Evolutionary conservation across 2,329 filamentous ascomycete genomes (phyloP).

Genomic region (Penicillium sp.): DNA sequence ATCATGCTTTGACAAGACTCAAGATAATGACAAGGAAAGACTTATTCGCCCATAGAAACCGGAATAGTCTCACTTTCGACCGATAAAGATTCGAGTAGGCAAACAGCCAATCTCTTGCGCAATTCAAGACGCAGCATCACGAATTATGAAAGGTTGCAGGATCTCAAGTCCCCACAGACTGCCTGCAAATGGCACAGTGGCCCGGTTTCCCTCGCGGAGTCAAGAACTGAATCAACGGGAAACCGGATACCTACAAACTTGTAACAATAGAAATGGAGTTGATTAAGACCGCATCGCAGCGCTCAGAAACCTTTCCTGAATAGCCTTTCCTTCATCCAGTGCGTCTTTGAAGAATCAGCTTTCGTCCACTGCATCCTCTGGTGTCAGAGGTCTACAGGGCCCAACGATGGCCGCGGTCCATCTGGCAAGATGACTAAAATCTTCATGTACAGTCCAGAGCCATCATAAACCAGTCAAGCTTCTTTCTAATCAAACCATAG

Average conservation of each 20-base stretch:
- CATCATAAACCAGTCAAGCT: background rate
- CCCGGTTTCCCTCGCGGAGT: background rate
- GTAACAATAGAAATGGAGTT: background rate
- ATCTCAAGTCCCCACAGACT: background rate
- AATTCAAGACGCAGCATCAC: background rate
- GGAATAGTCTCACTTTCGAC: background rate
- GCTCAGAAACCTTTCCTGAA: background rate
- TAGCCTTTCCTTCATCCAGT: background rate
- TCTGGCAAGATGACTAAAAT: constrained; percentile 16
- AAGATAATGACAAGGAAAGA: background rate
- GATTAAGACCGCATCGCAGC: background rate
- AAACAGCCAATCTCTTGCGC: background rate
- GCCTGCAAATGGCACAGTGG: background rate
- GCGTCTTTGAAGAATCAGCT: background rate
- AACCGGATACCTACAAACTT: background rate
- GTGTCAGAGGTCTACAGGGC: background rate
- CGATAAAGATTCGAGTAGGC: background rate
- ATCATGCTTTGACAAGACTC: background rate
- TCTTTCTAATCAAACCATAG: constrained; percentile 25
- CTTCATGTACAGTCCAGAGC: constrained; percentile 14
- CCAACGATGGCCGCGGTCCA: background rate
- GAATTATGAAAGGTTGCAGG: background rate
- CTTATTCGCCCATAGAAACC: background rate
- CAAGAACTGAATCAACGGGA: background rate
- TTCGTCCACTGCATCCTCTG: background rate